Evolutionary conservation across 345 rosid species (phyloP).

Genomic region (Citrus australasica): DNA sequence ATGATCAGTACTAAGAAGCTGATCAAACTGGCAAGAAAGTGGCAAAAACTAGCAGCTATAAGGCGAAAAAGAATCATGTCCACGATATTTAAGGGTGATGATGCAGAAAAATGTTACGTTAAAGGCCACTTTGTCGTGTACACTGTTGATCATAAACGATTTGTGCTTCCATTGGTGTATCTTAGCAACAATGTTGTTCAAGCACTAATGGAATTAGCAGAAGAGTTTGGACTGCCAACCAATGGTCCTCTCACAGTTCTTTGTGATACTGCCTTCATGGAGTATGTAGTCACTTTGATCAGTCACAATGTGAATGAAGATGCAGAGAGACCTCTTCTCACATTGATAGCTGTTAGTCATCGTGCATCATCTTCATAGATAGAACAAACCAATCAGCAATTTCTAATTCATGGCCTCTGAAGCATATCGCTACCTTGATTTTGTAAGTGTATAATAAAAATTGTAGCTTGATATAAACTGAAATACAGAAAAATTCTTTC

Average conservation of each 20-base stretch:
- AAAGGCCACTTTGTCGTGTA: constrained; percentile 25
- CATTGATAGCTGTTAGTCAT: background rate
- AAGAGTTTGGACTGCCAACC: constrained; percentile 6
- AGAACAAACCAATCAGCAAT: background rate
- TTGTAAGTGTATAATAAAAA: background rate
- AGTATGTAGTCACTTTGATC: constrained; percentile 21
- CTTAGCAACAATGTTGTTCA: constrained; percentile 10
- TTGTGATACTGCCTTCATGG: constrained; percentile 23
- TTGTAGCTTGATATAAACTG: background rate
- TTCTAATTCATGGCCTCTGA: background rate
- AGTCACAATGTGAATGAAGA: constrained; percentile 17
- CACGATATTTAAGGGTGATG: background rate
- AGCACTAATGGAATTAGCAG: constrained; percentile 5
- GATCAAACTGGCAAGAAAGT: constrained; percentile 15
- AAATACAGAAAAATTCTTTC: background rate
- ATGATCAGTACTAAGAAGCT: constrained; percentile 21
- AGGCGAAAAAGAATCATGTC: background rate
- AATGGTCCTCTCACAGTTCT: constrained; percentile 22
- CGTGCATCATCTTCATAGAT: background rate
- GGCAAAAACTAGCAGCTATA: constrained; percentile 9
- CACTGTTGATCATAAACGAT: constrained; percentile 12
- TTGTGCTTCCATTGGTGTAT: constrained; percentile 20
- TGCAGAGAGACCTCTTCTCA: constrained; percentile 24
- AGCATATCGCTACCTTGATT: background rate
- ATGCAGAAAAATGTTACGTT: background rate